Percentiles rank a stretch among this genome's conserved stretches.
Evolutionary conservation across 257 asterid genomes (phyloP).

Genomic region (Solanum stenotomum): DNA sequence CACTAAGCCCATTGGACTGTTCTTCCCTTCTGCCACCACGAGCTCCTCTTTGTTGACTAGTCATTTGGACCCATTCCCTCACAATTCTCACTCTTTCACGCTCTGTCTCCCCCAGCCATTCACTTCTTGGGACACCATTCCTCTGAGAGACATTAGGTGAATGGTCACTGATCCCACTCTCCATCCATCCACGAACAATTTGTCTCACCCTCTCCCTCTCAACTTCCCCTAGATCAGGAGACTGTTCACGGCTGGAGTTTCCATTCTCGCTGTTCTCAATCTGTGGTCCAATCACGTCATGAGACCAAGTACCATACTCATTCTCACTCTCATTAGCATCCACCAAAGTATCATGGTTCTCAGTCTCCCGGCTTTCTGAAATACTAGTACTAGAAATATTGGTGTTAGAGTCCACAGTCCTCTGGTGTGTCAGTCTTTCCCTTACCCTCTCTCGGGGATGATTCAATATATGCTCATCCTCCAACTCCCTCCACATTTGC

Average conservation of each 20-base stretch:
- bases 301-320: constrained; percentile 54
- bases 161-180: constrained; percentile 60
- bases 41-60: constrained; percentile 84
- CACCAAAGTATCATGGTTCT: constrained; percentile 45
- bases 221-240: constrained; percentile 79
- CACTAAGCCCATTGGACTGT: constrained; percentile 24
- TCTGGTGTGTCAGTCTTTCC: constrained; percentile 63
- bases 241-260: constrained; percentile 77
- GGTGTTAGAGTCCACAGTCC: constrained; percentile 50
- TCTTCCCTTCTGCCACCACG: constrained; percentile 48
- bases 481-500: constrained; percentile 95
- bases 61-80: constrained; percentile 93
- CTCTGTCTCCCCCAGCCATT: constrained; percentile 94
- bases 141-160: constrained; percentile 56
- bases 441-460: constrained; percentile 68
- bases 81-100: constrained; percentile 93
- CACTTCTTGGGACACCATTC: constrained; percentile 59
- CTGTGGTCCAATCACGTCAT: constrained; percentile 28
- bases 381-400: constrained; percentile 31
- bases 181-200: constrained; percentile 97
- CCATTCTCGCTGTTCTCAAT: constrained; percentile 36
- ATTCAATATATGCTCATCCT: constrained; percentile 59
- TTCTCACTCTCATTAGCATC: constrained; percentile 61
- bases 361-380: constrained; percentile 48
- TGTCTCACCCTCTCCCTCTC: constrained; percentile 94